Evolutionary conservation across 305 asterid species (phyloP).

Genomic region (Solanum chacoense): DNA sequence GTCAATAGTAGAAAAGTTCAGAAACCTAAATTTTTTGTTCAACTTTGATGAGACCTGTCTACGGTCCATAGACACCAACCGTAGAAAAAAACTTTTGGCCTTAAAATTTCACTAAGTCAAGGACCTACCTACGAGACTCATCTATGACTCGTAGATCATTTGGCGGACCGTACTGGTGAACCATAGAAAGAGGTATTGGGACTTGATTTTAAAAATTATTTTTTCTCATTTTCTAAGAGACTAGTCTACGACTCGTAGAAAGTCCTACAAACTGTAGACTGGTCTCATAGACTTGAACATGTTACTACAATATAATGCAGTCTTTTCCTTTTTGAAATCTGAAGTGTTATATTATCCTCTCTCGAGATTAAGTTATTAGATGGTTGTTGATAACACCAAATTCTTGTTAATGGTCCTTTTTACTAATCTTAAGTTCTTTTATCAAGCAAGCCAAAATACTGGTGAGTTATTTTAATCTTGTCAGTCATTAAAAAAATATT

Average conservation of each 20-base stretch:
- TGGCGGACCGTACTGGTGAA: background rate
- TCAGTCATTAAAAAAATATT: no score
- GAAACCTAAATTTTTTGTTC: no score
- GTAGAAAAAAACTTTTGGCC: background rate
- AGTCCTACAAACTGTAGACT: background rate
- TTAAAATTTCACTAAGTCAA: background rate
- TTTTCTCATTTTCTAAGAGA: no score
- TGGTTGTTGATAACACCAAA: no score
- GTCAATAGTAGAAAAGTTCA: no score
- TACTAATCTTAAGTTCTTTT: background rate
- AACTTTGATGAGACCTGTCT: no score
- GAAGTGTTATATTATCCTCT: no score
- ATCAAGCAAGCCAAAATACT: background rate
- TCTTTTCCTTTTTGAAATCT: no score
- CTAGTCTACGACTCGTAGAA: background rate
- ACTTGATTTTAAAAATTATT: no score
- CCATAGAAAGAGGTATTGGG: no score
- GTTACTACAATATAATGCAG: background rate
- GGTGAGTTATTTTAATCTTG: background rate
- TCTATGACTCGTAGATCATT: background rate
- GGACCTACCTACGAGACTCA: background rate
- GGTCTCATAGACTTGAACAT: background rate
- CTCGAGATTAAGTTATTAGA: no score
- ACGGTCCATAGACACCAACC: background rate
- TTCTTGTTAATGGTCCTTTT: no score